Evolutionary conservation across 1,284 basidiomycete species (phyloP).

Genomic region (Apiotrichum domesticum): DNA sequence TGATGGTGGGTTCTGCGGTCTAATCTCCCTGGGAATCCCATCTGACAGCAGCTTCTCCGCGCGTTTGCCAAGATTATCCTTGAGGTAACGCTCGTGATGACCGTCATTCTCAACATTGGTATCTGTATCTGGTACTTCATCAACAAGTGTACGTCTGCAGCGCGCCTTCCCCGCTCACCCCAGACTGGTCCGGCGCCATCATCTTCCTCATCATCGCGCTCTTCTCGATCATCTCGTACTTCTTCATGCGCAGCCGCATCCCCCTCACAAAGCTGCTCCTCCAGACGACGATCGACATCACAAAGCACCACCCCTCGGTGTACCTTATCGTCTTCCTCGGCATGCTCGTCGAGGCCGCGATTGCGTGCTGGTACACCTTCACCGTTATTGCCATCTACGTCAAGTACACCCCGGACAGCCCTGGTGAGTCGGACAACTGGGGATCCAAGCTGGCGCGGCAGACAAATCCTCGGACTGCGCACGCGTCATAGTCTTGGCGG

Average conservation of each 20-base stretch:
- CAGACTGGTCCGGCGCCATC: slow-evolving; percentile 55
- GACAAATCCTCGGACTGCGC: too few species aligned
- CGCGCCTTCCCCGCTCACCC: neutral
- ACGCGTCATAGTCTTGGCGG: too few species aligned
- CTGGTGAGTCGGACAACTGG: slow-evolving; percentile 49
- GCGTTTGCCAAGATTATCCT: slow-evolving; percentile 71
- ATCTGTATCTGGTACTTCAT: slow-evolving; percentile 59
- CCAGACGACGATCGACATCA: slow-evolving; percentile 69
- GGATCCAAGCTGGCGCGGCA: too few species aligned
- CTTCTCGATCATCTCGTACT: slow-evolving; percentile 68
- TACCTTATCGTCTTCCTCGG: slow-evolving; percentile 70
- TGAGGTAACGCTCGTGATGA: slow-evolving; percentile 69
- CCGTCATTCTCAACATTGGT: slow-evolving; percentile 64
- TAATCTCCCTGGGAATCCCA: neutral
- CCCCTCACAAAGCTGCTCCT: slow-evolving; percentile 71
- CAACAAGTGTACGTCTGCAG: slow-evolving; percentile 51
- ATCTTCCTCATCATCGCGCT: slow-evolving; percentile 65
- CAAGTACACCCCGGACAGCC: slow-evolving; percentile 69
- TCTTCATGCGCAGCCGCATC: slow-evolving; percentile 52
- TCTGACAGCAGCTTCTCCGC: slow-evolving; percentile 53
- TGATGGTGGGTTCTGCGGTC: slow-evolving; percentile 24
- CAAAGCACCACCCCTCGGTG: slow-evolving; percentile 73
- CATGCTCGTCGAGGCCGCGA: slow-evolving; percentile 62
- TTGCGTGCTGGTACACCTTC: slow-evolving; percentile 55
- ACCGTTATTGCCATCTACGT: slow-evolving; percentile 55